A percentile compares a stretch with the other conserved stretches of the same genome.
Conservation (phyloP, 139 green algal genomes). For the Volvox reticuliferus region DNA sequence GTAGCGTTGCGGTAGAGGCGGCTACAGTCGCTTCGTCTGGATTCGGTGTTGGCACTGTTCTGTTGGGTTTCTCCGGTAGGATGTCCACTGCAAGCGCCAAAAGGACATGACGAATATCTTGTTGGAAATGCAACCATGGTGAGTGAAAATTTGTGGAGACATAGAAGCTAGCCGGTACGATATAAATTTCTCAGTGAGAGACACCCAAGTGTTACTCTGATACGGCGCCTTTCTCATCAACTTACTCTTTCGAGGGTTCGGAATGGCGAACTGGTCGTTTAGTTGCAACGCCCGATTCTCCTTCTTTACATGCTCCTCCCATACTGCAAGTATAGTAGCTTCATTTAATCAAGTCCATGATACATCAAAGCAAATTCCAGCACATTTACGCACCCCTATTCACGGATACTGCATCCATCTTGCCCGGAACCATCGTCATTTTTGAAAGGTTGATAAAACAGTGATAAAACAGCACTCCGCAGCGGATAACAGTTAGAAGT, state of each 20-base stretch:
- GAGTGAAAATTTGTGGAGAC: too few relatives aligned
- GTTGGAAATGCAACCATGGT: too few relatives aligned
- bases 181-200: too few relatives aligned
- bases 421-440: conserved; percentile 44
- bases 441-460: neutral
- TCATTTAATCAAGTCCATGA: conserved; percentile 33
- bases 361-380: neutral
- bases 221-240: neutral
- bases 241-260: conserved; percentile 67
- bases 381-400: conserved; percentile 20
- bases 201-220: too few relatives aligned
- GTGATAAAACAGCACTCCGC: neutral
- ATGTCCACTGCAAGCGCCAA: conserved; percentile 64
- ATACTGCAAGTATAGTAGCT: conserved; percentile 19
- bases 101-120: too few relatives aligned
- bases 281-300: conserved; percentile 63
- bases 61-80: conserved; percentile 78
- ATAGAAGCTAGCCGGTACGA: too few relatives aligned
- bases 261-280: conserved; percentile 61
- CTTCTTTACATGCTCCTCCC: conserved; percentile 59
- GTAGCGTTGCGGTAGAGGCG: conserved; percentile 18
- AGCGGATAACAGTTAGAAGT: neutral
- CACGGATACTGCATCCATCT: conserved; percentile 51
- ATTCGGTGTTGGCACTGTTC: conserved; percentile 57
- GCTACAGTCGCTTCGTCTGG: conserved; percentile 48